Base-by-base conservation (phyloP, 2,329 filamentous ascomycete species). In the Trichoderma breve region DNA sequence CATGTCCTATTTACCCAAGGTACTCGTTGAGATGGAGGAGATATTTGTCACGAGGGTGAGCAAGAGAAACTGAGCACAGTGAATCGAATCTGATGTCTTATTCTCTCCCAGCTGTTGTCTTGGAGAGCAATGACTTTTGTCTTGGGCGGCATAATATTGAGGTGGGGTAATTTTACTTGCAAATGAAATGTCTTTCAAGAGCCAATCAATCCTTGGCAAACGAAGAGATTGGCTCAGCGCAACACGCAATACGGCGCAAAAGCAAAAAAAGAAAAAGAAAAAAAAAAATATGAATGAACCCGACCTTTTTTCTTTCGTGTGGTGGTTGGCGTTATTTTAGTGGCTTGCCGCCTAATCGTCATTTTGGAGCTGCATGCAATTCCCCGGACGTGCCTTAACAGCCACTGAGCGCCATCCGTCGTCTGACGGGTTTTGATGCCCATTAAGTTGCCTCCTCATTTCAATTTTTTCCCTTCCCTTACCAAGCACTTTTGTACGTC, bases 361-460 rank as follows among this genome's bases (percentile, higher is more conserved):
- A 60, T 32, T 32, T 58, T 32, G 21, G 58, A 53, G 39, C 62
- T 66, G 62, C 69, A 71, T 18, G 53, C 61, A 71, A 71, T 65
- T 66, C 61, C 43, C 60, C 36, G 64, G 64, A 67, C 51, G 47
- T 39, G 47, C 64, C 64, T 70, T 68, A 39, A 70, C 55, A 34
- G 57, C 67, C 57, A 34, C 67, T 62, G 66, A 61, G 39, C 36
- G n/a, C 57, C 66, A 70, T 61, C 57, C 61, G 62, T 65, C 51
- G 62, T 58, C 61, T 66, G 69, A 65, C 69, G 47, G 55, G 15
- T 47, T 71, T 71, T 66, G 61, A 71, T 71, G 69, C 69, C 69
- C 69, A 65, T 71, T 65, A 34, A 71, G 66, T 57, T 57, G 61
- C 60, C 69, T 57, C 69, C 69, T 71, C 69, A 71, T 71, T 71